Evolutionary conservation across 2,329 filamentous ascomycete species (phyloP).

Genomic region (Gaeumannomyces sp.): DNA sequence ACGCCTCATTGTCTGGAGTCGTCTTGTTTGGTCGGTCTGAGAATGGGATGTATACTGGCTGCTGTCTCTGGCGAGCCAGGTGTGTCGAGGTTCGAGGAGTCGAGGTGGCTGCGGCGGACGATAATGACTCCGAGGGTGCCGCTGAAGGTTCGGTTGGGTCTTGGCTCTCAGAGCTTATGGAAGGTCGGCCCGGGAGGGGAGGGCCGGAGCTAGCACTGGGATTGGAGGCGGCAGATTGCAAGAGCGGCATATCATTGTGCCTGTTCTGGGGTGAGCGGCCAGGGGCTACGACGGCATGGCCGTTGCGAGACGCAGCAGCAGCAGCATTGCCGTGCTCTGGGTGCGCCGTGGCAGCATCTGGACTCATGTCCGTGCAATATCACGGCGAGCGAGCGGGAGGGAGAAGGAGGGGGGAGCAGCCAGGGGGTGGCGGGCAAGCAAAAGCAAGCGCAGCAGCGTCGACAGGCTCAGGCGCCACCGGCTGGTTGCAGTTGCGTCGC

Average conservation of each 20-base stretch:
- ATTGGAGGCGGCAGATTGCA: neutral
- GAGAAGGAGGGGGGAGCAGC: neutral
- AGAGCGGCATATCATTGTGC: neutral
- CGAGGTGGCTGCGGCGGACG: too few relatives aligned
- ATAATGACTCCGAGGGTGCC: neutral
- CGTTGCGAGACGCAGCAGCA: neutral
- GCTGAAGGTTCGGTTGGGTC: neutral
- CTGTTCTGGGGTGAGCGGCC: neutral
- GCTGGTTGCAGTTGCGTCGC: constrained; percentile 10
- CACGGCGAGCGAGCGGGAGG: neutral
- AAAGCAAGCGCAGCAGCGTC: neutral
- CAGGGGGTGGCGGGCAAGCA: neutral
- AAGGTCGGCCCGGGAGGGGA: neutral
- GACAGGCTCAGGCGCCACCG: neutral
- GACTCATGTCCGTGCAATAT: neutral
- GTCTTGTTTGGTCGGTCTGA: neutral
- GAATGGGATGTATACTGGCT: neutral
- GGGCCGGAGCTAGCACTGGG: too few relatives aligned
- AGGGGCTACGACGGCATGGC: neutral
- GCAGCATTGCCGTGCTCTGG: neutral
- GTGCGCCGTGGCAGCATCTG: neutral
- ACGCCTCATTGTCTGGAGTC: neutral
- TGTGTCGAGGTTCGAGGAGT: neutral
- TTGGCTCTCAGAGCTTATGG: neutral
- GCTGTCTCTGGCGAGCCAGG: neutral